Evolutionary conservation across 352 stramenopile species (phyloP), one percentile per base, ranked within the genome.

Genomic region (Thalassiosira gravida): DNA sequence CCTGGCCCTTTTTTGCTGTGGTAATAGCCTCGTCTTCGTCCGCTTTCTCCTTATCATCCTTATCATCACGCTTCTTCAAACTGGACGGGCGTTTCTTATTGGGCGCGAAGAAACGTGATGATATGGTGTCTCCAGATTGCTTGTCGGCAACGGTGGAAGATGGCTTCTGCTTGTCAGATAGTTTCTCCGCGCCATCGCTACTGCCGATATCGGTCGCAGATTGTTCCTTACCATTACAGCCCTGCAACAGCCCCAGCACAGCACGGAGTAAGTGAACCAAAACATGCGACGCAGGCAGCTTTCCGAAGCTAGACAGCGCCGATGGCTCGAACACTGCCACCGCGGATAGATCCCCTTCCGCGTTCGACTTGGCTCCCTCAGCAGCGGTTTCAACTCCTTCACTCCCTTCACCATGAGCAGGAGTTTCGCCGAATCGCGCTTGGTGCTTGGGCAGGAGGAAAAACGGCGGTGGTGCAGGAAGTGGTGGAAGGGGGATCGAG

Each of bases 221-320:
- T 11, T 5, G 5, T 5, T 39, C 32, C 11, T 11, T 5, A 5
- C 11, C 11, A 22, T 44, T 9, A n/a, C 20, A 16, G 14, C 42
- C 66, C 53, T 76, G 39, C 65, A 80, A 61, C 3, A 74, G 55
- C 25, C 53, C 35, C 9, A 86, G 20, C 27, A 83, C 61, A 49
- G 80, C 73, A 25, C 47, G 25, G 8, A 92, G 61, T 32, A 93
- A 73, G 59, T 92, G 89, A 18, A 92, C 50, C 30, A 93, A 53
- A 42, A 90, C 82, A 74, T 85, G 61, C n/a, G 87, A 79, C 27
- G 81, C 53, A 46, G 89, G 89, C 32, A 94, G n/a, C 24, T 80
- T 77, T 32, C 85, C 87, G 83, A 92, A 94, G 20, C 50, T 69
- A 22, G 79, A 80, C 13, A 92, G 55, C 16, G 74, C 52, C 29